These are phyloP conservation scores for Termitomyces sp. DNA, from an alignment of 1,284 basidiomycete species.

Conservation along the genomic window DNA sequence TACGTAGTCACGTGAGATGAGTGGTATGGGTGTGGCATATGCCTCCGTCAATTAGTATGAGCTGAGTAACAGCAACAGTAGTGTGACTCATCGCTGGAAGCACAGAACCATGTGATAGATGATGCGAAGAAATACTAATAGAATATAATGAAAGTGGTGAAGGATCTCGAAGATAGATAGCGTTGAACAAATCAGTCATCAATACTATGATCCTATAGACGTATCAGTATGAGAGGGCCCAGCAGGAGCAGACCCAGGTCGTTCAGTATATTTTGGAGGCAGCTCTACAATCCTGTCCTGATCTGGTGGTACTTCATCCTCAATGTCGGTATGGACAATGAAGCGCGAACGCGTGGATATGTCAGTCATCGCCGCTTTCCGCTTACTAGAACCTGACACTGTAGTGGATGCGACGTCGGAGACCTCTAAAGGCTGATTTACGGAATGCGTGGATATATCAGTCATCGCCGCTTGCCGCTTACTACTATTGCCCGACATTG, in stretches of 20 bases:
- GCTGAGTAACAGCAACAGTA: too few species aligned
- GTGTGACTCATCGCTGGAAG: constrained; percentile 7
- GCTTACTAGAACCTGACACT: constrained; percentile 32
- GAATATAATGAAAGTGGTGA: constrained; percentile 8
- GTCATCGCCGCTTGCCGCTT: constrained; percentile 50
- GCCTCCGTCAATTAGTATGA: too few species aligned
- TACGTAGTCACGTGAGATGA: too few species aligned
- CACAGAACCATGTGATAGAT: constrained; percentile 4
- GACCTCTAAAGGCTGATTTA: constrained; percentile 16
- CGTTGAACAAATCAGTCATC: background rate
- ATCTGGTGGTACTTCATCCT: constrained; percentile 43
- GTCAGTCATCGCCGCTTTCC: constrained; percentile 50
- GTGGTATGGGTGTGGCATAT: too few species aligned
- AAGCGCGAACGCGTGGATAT: constrained; percentile 44
- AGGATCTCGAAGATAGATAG: constrained; percentile 6
- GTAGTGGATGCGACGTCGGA: constrained; percentile 18
- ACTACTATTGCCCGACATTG: constrained; percentile 31
- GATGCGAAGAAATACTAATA: constrained; percentile 3
- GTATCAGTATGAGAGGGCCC: constrained; percentile 1
- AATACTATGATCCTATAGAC: constrained; percentile 3
- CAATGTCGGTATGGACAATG: constrained; percentile 68
- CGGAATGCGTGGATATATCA: constrained; percentile 24
- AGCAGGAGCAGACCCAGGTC: constrained; percentile 26
- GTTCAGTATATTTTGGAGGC: constrained; percentile 67
- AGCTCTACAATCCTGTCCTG: constrained; percentile 62